Evolutionary conservation across 768 basidiomycete genomes (phyloP).

Genomic region (Leccinum aurantiacum): DNA sequence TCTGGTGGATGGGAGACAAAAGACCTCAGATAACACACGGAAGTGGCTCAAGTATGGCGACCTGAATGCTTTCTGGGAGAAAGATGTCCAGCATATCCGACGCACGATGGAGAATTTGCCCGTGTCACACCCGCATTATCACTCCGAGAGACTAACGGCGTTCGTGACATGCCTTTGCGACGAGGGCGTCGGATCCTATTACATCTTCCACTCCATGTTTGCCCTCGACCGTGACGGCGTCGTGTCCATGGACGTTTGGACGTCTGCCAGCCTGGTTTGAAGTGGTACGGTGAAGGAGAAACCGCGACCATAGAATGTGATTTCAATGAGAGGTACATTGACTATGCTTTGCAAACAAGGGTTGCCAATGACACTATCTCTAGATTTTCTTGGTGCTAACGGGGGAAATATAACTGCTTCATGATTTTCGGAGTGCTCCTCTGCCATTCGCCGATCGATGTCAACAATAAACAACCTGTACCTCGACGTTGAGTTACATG

Average conservation of each 20-base stretch:
- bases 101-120: conserved; percentile 24
- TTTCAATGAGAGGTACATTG: conserved; percentile 45
- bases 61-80: conserved; percentile 37
- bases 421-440: not conserved
- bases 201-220: conserved; percentile 33
- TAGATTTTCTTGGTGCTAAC: conserved; percentile 6
- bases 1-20: conserved; percentile 45
- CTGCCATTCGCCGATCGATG: not conserved
- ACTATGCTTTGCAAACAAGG: not conserved
- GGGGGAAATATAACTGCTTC: not conserved
- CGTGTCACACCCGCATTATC: conserved; percentile 1
- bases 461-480: not conserved
- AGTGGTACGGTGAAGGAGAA: conserved; percentile 46
- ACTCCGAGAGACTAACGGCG: conserved; percentile 9
- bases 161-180: conserved; percentile 42
- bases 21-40: conserved; percentile 6
- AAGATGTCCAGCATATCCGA: conserved; percentile 40
- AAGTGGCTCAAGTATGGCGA: conserved; percentile 38
- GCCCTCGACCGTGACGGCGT: not conserved
- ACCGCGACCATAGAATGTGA: conserved; percentile 39
- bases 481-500: not conserved
- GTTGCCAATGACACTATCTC: not conserved
- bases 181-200: conserved; percentile 46
- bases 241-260: conserved; percentile 15
- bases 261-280: too few species aligned